phyloP scores from a whole-genome alignment of 306 rosid genomes.

The Begonia fuchsioides region DNA sequence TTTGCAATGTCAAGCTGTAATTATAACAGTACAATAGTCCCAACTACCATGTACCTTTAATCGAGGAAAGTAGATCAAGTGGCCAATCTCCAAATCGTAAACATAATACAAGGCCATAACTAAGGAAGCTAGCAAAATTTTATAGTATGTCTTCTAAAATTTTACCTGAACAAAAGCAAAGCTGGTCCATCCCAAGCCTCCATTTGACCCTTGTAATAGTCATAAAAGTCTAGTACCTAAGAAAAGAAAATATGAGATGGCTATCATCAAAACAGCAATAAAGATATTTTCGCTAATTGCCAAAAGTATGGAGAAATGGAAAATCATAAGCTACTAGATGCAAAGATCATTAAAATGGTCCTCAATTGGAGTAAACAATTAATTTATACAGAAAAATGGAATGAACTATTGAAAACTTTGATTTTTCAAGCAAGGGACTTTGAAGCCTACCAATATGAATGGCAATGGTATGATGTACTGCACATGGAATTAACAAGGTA shows the following conservation, averaged over 20 bases:
- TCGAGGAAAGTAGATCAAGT: no score
- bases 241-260: conserved; percentile 8
- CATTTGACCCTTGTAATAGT: conserved; percentile 99
- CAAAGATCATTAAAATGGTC: not conserved
- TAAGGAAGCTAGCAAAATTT: not conserved
- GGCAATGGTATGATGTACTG: not conserved
- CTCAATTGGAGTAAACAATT: not conserved
- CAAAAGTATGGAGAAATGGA: no score
- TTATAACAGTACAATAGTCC: no score
- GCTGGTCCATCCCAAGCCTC: conserved; percentile 99
- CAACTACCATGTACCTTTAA: no score
- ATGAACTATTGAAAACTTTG: not conserved
- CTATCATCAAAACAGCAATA: not conserved
- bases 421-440: not conserved
- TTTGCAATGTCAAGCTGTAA: no score
- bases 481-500: conserved; percentile 12
- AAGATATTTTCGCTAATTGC: no score
- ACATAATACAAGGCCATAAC: no score
- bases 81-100: no score
- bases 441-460: not conserved
- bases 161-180: conserved; percentile 86
- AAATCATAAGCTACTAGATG: not conserved
- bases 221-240: conserved; percentile 83
- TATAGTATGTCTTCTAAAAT: not conserved
- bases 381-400: no score